A percentile compares a stretch with the other conserved stretches of the same genome.
phyloP scores from a whole-genome alignment of 768 basidiomycete genomes.

The Trichaptum fuscoviolaceum region DNA sequence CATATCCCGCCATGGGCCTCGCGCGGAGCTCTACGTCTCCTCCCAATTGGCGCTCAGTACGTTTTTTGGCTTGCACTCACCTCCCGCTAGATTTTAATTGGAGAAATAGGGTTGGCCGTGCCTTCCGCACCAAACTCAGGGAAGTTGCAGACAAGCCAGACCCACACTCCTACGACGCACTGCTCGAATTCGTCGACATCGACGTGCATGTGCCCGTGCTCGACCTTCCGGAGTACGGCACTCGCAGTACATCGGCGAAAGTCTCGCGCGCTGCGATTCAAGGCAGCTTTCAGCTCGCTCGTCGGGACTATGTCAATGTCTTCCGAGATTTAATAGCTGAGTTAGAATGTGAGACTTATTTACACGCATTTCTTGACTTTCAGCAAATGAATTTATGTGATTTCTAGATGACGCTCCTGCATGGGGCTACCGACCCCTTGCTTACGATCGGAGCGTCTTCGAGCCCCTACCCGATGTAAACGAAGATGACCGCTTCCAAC shows the following conservation, averaged over 20 bases:
- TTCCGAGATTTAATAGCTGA: conserved; percentile 30
- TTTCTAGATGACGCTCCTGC: conserved; percentile 27
- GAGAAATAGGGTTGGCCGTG: conserved; percentile 22
- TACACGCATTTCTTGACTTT: not conserved
- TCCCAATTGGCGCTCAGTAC: conserved; percentile 37
- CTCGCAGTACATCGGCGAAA: conserved; percentile 16
- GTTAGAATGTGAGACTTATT: conserved; percentile 22
- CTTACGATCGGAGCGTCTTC: conserved; percentile 18
- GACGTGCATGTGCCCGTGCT: conserved; percentile 33
- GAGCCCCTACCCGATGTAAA: conserved; percentile 13
- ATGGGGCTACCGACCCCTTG: conserved; percentile 33
- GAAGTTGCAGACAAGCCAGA: conserved; percentile 28
- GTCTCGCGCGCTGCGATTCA: conserved; percentile 38
- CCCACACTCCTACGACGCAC: conserved; percentile 22
- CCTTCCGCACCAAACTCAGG: conserved; percentile 27
- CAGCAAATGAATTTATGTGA: not conserved
- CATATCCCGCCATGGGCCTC: conserved; percentile 32
- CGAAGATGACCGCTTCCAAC: conserved; percentile 22
- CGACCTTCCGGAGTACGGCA: conserved; percentile 25
- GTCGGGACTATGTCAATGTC: conserved; percentile 32
- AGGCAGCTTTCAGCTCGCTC: conserved; percentile 28
- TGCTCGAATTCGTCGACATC: conserved; percentile 31
- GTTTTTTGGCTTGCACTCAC: conserved; percentile 12
- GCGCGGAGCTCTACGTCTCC: conserved; percentile 31
- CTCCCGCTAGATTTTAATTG: not conserved